Base-by-base conservation (phyloP, 1,284 basidiomycete genomes). In the Ustilago hordei region DNA sequence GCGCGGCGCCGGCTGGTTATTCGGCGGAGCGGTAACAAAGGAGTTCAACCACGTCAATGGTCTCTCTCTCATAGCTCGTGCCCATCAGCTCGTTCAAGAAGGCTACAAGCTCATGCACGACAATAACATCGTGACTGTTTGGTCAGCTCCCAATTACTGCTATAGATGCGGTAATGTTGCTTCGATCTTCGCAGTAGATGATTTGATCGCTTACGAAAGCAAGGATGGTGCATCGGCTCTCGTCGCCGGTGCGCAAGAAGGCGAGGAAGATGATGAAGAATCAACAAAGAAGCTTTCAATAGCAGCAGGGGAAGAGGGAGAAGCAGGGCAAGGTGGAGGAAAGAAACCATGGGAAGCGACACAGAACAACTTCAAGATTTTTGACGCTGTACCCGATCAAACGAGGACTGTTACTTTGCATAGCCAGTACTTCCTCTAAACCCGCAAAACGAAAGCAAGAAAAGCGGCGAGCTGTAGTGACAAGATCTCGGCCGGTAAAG, bases 21-120 rank as follows among this genome's bases (percentile, higher is more conserved):
- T 99, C 86, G 97, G 97, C 62, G 93, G 95, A 0, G 94, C 95
- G 35, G 95, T 99, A 55, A 96, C 99, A 11, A 93, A 95, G 88
- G 98, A 98, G 86, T 99, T 99, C 87, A 90, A 85, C 32, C 78
- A 83, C 96, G 69, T 91, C 92, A 99, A 99, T 88, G 90, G 92
- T 72, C 97, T 99, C 93, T 92, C 92, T 32, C 96, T 98, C 85
- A 98, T 99, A 81, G 90, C 98, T 17, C 93, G 97, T 32, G 97
- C 97, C 28, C 97, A 99, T 86, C 97, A 99, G 85, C 90, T 99
- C 6, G 98, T 96, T 87, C 98, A 99, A 95, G 97, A 99, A 87
- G 97, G 97, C 1, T 99, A 94, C 87, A 91, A 93, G 32, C 94
- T 95, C 7, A 89, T 98, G 55, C 99, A 98, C 87, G 94, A 96